Evolutionary conservation across 768 basidiomycete genomes (phyloP), one percentile per base, ranked within the genome.

Genomic region (Amanita phalloides): DNA sequence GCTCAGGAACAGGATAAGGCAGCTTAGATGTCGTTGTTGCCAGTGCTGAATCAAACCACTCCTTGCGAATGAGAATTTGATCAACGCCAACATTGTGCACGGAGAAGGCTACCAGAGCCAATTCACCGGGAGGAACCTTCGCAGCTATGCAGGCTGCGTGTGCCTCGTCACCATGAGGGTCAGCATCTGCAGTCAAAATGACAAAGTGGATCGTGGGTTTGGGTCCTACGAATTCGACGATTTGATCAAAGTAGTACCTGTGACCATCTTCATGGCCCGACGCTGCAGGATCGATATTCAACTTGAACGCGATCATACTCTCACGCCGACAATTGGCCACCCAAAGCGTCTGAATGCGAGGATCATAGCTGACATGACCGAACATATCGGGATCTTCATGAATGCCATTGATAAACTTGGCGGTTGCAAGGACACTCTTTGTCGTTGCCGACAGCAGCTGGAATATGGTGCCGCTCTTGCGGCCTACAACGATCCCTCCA

Each of bases 1-100:
- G 45, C 53, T 67, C 66, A 3, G 73, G 68, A 21, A 69, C 56
- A 17, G 59, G 45, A 57, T 47, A 47, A 14, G 88, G 88, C 66
- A 83, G 79, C 61, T 86, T 90, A 56, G 79, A 72, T 8, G 67
- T 64, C 5, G 82, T 71, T 14, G 71, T 65, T 6, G 68, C 60
- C 33, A 87, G 66, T 0, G 87, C 88, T n/a, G 70, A 60, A 56
- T 90, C 86, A 57, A 78, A 89, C 86, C 87, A 89, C 61, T 92
- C 90, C 64, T 80, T 86, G 56, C 86, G 79, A 58, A 92, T 84
- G 48, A 92, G 76, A 26, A 92, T 80, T 61, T 92, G 90, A 61
- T 92, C 90, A 11, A 92, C 90, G 35, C 90, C 90, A n/a, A 77
- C 79, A 14, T 86, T 82, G 62, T 91, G 90, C n/a, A 92, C 88